Evolutionary conservation across 345 rosid genomes (phyloP), one percentile per base, ranked within the genome.

Genomic region (Mangifera indica): DNA sequence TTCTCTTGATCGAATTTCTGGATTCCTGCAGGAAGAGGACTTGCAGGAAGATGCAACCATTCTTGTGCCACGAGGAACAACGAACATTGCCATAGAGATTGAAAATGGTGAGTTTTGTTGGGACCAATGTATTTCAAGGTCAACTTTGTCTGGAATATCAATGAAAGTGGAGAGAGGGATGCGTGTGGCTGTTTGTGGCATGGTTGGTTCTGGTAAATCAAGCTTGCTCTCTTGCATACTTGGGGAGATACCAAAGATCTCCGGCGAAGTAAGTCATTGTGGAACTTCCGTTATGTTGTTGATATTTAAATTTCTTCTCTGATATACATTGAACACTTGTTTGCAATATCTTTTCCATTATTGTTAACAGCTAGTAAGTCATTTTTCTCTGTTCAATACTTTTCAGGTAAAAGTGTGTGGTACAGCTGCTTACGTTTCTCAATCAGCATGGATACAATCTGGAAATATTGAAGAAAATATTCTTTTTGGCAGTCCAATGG

Each of bases 401-500:
- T 69, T 70, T 73, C 83, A 95, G 99, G 99, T 95, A 63, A 88
- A 91, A 84, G 76, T 93, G 60, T 93, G 97, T 78, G 98, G 99
- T 76, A 79, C 89, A 74, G 86, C 97, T 77, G 99, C 98, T 74
- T 96, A 96, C 83, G 99, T 96, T 70, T 87, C 96, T 63, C 98
- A 96, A 77, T 96, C 99, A 64, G 97, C 99, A 75, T 96, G 99
- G 99, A 96, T 96, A 84, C 99, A 91, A 75, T 91, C 99, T 70
- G 98, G 99, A 83, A 96, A 93, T 83, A 91, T 96, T 68, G 97
- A 96, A 84, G 97, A 96, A 83, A 96, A 96, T 84, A 87, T 96
- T 85, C 96, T 96, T 63, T 96, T 96, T 75, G 99, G 99, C 66
- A 86, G 96, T 61, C 96, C 96, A 26, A 86, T 91, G 98, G 97